Evolutionary conservation across 176 grass and related monocot genomes (phyloP).

Genomic region (Oryza meyeriana): DNA sequence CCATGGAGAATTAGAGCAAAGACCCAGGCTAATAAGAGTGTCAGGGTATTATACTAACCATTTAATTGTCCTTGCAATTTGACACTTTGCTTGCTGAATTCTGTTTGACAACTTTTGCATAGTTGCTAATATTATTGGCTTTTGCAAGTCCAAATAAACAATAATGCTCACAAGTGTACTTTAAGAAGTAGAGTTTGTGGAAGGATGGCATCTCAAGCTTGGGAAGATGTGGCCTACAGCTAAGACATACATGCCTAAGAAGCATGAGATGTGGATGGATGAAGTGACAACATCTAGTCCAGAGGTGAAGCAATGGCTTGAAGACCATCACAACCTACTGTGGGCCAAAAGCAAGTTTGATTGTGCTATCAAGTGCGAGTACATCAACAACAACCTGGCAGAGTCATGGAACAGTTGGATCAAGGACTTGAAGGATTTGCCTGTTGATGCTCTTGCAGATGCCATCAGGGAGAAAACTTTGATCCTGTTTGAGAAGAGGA

Average conservation of each 20-base stretch:
- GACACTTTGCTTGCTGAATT: too few relatives aligned
- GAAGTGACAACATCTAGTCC: neutral
- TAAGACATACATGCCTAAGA: neutral
- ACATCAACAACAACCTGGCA: neutral
- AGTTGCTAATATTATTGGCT: too few relatives aligned
- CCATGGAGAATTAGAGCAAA: too few relatives aligned
- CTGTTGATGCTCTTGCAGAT: neutral
- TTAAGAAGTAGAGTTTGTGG: neutral
- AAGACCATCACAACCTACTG: neutral
- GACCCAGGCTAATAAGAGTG: too few relatives aligned
- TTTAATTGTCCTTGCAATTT: too few relatives aligned
- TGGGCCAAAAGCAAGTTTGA: neutral
- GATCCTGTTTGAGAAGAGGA: neutral
- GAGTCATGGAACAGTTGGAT: neutral
- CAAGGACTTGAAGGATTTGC: neutral
- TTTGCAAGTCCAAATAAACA: too few relatives aligned
- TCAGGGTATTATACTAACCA: too few relatives aligned
- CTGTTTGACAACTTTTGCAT: too few relatives aligned
- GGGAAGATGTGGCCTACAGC: neutral
- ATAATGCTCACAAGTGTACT: neutral
- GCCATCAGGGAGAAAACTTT: neutral
- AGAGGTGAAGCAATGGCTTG: fast-evolving
- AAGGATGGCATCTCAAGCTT: neutral
- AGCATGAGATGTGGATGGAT: neutral
- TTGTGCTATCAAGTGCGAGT: neutral